Evolutionary conservation across 2,329 filamentous ascomycete species (phyloP).

Genomic region (Cadophora malorum): DNA sequence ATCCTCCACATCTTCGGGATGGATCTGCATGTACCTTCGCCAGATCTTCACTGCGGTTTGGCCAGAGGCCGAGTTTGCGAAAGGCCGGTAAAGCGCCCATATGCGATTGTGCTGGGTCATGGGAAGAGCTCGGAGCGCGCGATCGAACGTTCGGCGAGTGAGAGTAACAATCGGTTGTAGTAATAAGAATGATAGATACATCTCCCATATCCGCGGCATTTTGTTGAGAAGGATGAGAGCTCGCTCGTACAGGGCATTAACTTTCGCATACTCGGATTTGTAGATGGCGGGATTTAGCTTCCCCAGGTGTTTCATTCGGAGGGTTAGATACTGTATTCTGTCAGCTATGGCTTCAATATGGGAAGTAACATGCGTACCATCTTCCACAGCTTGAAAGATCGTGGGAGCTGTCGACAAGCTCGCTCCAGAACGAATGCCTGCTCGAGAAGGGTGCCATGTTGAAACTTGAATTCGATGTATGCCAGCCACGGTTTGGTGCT

Average conservation of each 20-base stretch:
- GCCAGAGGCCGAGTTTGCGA: slow-evolving; percentile 89
- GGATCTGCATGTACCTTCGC: slow-evolving; percentile 95
- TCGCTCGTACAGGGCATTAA: slow-evolving; percentile 92
- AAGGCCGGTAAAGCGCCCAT: slow-evolving; percentile 89
- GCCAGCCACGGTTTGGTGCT: slow-evolving; percentile 94
- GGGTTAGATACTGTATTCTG: slow-evolving; percentile 74
- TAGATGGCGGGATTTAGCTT: slow-evolving; percentile 84
- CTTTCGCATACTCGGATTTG: slow-evolving; percentile 84
- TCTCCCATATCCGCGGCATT: slow-evolving; percentile 98
- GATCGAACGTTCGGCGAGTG: slow-evolving; percentile 88
- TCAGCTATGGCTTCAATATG: slow-evolving; percentile 29
- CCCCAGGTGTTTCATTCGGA: slow-evolving; percentile 80
- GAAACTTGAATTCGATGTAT: slow-evolving; percentile 89
- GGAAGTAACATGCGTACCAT: slow-evolving; percentile 60
- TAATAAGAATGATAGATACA: slow-evolving; percentile 91
- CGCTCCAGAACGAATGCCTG: slow-evolving; percentile 89
- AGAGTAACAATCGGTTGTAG: slow-evolving; percentile 90
- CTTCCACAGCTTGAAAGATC: slow-evolving; percentile 99
- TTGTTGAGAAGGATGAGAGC: slow-evolving; percentile 95
- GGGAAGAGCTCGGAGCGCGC: slow-evolving; percentile 87
- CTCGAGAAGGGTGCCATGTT: slow-evolving; percentile 84
- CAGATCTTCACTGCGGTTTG: slow-evolving; percentile 92
- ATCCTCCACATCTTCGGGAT: slow-evolving; percentile 93
- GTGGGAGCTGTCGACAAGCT: slow-evolving; percentile 85
- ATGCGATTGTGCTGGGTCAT: slow-evolving; percentile 95